Conservation (phyloP, 208 protist genomes). For the Wallacemonas sp. region DNA sequence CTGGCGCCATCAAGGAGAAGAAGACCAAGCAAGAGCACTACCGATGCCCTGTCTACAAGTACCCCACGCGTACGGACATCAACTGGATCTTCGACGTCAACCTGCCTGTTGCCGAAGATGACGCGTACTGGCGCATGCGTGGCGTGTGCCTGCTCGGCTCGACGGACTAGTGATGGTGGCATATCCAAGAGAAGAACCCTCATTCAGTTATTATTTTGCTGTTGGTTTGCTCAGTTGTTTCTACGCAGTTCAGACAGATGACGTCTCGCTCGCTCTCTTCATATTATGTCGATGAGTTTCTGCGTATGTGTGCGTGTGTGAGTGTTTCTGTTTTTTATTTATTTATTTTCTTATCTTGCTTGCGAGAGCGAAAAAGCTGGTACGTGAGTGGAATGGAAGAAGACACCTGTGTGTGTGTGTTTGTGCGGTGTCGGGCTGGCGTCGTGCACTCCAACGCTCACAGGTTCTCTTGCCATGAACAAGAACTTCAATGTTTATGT, state of each 20-base stretch:
- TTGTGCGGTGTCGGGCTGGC: constrained; percentile 12
- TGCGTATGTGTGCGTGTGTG: too few relatives aligned
- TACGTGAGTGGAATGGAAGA: background rate
- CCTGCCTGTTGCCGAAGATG: constrained; percentile 92
- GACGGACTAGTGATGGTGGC: constrained; percentile 58
- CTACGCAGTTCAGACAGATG: too few relatives aligned
- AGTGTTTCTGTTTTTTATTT: constrained; percentile 13
- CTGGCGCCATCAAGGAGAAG: constrained; percentile 70
- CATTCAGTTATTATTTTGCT: too few relatives aligned
- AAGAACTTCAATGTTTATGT: background rate
- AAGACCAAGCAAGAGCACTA: constrained; percentile 94
- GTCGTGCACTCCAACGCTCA: background rate
- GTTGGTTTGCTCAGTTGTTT: too few relatives aligned
- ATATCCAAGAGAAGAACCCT: too few relatives aligned
- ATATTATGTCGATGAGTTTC: too few relatives aligned
- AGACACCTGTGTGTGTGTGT: background rate
- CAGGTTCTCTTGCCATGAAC: background rate
- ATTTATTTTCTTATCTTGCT: background rate
- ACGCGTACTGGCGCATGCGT: constrained; percentile 96
- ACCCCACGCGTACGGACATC: constrained; percentile 92
- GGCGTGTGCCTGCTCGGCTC: constrained; percentile 92
- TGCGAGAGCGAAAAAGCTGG: background rate
- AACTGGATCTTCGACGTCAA: constrained; percentile 98
- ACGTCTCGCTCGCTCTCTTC: too few relatives aligned
- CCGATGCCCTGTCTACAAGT: constrained; percentile 98